Evolutionary conservation across 208 protist species (phyloP).

Genomic region (Porcisia deanei): DNA sequence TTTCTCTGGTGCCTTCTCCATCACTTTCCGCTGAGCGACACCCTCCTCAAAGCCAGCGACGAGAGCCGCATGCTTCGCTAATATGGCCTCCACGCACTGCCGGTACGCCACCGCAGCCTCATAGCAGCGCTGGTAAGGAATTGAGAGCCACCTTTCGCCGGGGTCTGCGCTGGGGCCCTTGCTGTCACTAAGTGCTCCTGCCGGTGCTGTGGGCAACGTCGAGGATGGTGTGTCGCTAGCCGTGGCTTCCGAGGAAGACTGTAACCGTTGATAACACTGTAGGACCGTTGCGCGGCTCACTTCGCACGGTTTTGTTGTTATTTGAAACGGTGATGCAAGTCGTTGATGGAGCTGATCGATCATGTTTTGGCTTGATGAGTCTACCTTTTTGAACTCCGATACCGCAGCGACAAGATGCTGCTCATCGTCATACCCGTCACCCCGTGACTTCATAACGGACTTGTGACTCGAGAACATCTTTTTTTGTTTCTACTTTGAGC

Average conservation of each 20-base stretch:
- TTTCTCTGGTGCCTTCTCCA: constrained; percentile 14
- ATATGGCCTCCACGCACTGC: constrained; percentile 54
- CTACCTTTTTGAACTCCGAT: constrained; percentile 65
- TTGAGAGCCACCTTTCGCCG: constrained; percentile 11
- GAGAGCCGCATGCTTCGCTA: constrained; percentile 53
- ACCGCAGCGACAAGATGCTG: constrained; percentile 70
- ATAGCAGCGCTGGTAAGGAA: constrained; percentile 61
- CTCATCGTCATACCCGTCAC: constrained; percentile 40
- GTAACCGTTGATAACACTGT: constrained; percentile 60
- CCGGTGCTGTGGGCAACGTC: not conserved
- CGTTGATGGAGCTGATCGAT: constrained; percentile 61
- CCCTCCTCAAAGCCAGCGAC: constrained; percentile 47
- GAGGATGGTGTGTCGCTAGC: not conserved
- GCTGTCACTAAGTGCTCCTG: not conserved
- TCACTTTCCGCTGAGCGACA: constrained; percentile 28
- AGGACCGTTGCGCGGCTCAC: constrained; percentile 41
- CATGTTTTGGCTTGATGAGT: constrained; percentile 51
- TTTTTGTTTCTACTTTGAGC: constrained; percentile 4
- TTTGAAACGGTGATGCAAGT: constrained; percentile 74
- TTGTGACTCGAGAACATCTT: constrained; percentile 24
- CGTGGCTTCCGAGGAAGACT: constrained; percentile 12
- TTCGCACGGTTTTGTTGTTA: constrained; percentile 72
- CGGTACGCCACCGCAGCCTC: constrained; percentile 46
- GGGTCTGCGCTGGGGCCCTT: not conserved
- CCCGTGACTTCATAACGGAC: constrained; percentile 3